These are phyloP conservation scores for Shiraia bambusicola DNA, from an alignment of 2,329 filamentous ascomycete genomes.

Conservation along the genomic window DNA sequence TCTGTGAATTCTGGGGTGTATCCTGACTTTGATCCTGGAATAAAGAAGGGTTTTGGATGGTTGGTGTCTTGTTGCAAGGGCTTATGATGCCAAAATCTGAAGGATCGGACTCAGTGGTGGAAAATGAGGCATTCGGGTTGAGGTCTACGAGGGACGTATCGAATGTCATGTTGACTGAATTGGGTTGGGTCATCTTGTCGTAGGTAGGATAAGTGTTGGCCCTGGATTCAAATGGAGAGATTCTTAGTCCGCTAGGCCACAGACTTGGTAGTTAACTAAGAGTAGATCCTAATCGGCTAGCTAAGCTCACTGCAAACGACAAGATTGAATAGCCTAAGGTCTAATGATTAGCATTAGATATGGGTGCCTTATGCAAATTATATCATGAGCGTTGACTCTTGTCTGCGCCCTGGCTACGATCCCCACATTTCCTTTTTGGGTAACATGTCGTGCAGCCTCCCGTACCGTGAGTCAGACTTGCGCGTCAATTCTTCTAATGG, in stretches of 20 bases:
- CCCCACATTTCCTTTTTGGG: slow-evolving; percentile 22
- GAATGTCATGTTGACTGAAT: slow-evolving; percentile 40
- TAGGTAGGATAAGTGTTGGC: neutral
- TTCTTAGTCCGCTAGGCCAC: neutral
- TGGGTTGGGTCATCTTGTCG: slow-evolving; percentile 39
- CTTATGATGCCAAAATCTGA: slow-evolving; percentile 14
- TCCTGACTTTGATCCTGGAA: slow-evolving; percentile 10
- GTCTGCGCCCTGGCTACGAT: slow-evolving; percentile 13
- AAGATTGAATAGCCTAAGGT: slow-evolving; percentile 8
- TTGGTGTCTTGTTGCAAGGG: slow-evolving; percentile 6
- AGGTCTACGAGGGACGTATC: slow-evolving; percentile 43
- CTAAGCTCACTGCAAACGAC: slow-evolving; percentile 4
- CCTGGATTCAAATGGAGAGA: neutral
- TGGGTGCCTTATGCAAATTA: slow-evolving; percentile 19
- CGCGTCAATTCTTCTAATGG: slow-evolving; percentile 11
- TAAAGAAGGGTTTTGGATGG: slow-evolving; percentile 5
- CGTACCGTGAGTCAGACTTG: slow-evolving; percentile 34
- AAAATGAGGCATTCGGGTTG: slow-evolving; percentile 36
- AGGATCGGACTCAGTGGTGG: slow-evolving; percentile 39
- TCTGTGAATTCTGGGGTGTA: slow-evolving; percentile 20
- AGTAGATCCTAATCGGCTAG: neutral
- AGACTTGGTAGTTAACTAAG: neutral
- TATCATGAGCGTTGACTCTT: slow-evolving; percentile 21
- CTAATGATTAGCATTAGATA: slow-evolving; percentile 1
- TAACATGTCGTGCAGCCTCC: slow-evolving; percentile 30